Evolutionary conservation across 2,329 filamentous ascomycete genomes (phyloP).

Genomic region (Penicillium thymicola): DNA sequence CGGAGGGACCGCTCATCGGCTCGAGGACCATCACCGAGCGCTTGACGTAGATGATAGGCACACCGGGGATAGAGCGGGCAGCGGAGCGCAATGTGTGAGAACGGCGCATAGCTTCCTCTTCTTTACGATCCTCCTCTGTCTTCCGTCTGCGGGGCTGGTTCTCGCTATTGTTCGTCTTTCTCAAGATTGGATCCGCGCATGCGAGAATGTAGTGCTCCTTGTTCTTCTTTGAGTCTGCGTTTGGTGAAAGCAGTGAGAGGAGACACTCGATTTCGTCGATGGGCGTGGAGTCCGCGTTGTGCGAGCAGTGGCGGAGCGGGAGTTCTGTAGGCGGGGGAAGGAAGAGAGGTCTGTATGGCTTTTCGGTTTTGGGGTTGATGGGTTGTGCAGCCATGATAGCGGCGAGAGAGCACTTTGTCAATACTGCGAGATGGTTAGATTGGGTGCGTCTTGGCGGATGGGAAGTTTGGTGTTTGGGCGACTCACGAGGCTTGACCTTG

Average conservation of each 20-base stretch:
- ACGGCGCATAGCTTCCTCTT: constrained; percentile 31
- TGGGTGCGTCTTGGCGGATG: neutral
- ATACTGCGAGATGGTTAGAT: constrained; percentile 51
- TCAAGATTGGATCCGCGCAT: constrained; percentile 37
- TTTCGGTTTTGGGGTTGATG: constrained; percentile 39
- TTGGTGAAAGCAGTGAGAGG: constrained; percentile 44
- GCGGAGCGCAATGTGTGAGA: constrained; percentile 35
- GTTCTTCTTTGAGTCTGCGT: constrained; percentile 40
- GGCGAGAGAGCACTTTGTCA: constrained; percentile 64
- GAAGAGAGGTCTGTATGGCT: constrained; percentile 40
- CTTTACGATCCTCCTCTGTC: constrained; percentile 28
- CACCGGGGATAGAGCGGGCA: constrained; percentile 46
- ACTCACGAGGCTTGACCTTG: constrained; percentile 74
- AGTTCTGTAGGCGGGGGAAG: constrained; percentile 46
- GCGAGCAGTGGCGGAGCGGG: constrained; percentile 48
- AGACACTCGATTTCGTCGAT: constrained; percentile 47
- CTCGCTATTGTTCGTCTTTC: constrained; percentile 24
- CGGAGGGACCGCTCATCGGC: constrained; percentile 45
- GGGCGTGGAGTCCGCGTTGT: constrained; percentile 41
- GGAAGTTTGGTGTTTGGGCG: neutral
- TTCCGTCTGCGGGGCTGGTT: constrained; percentile 34
- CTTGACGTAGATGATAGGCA: constrained; percentile 51
- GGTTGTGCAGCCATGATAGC: constrained; percentile 42
- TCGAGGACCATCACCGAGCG: constrained; percentile 51
- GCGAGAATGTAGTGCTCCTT: constrained; percentile 50